A percentile compares a stretch with the other conserved stretches of the same genome.
These are phyloP conservation scores for Ramularia collo-cygni DNA, from an alignment of 2,329 filamentous ascomycete species.

Conservation along the genomic window DNA sequence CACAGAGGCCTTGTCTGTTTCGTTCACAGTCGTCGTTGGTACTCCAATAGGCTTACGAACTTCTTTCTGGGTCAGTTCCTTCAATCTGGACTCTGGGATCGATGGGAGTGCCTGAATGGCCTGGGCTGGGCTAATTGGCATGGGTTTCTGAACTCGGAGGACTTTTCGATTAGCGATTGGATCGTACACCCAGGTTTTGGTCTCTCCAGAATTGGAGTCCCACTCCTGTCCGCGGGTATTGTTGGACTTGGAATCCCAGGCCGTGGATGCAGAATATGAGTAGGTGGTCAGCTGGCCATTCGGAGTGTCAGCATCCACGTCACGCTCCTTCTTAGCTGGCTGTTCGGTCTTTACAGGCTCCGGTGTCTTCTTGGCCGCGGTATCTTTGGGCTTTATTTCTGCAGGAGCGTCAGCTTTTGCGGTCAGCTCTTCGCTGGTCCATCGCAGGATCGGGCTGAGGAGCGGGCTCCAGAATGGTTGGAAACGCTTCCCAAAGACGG, in stretches of 20 bases:
- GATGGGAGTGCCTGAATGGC: conserved; percentile 8
- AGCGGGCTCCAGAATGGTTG: conserved; percentile 30
- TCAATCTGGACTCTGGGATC: conserved; percentile 4
- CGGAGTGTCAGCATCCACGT: conserved; percentile 5
- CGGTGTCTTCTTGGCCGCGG: conserved; percentile 4
- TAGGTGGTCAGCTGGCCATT: conserved; percentile 18
- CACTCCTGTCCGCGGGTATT: conserved; percentile 25
- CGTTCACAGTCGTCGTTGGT: conserved; percentile 12
- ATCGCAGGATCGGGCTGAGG: conserved; percentile 16
- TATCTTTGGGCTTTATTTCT: not conserved
- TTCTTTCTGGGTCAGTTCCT: conserved; percentile 4
- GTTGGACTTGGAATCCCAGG: conserved; percentile 28
- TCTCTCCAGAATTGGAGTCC: conserved; percentile 26
- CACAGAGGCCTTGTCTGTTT: conserved; percentile 12
- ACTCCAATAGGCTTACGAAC: conserved; percentile 14
- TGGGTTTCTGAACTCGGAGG: conserved; percentile 6
- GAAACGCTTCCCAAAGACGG: conserved; percentile 36
- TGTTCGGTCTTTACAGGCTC: conserved; percentile 2
- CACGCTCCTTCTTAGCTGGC: conserved; percentile 5
- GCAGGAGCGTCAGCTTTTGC: conserved; percentile 3
- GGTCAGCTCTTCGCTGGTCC: conserved; percentile 27
- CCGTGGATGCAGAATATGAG: conserved; percentile 23
- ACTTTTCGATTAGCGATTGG: conserved; percentile 34
- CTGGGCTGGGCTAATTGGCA: conserved; percentile 9
- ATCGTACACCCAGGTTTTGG: conserved; percentile 30